Evolutionary conservation across 2,329 filamentous ascomycete genomes (phyloP).

Genomic region (Aspergillus bombycis): DNA sequence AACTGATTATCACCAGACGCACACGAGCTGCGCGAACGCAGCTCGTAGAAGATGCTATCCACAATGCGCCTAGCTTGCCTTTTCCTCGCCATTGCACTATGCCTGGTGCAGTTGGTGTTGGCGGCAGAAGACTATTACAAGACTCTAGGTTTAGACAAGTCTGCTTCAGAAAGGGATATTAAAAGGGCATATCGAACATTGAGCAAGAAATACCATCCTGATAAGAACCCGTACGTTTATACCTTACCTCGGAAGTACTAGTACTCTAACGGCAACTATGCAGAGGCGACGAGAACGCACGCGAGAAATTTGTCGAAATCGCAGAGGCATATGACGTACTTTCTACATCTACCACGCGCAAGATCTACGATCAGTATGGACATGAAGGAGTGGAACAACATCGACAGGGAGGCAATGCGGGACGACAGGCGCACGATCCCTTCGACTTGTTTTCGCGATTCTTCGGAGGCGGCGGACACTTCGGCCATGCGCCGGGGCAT

Average conservation of each 20-base stretch:
- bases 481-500: constrained; percentile 71
- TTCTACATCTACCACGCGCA: constrained; percentile 74
- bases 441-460: constrained; percentile 97
- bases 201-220: constrained; percentile 94
- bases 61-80: constrained; percentile 41
- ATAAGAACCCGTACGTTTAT: constrained; percentile 86
- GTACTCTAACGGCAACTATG: background rate
- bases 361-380: constrained; percentile 92
- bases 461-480: constrained; percentile 90
- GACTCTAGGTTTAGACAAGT: constrained; percentile 77
- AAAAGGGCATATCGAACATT: constrained; percentile 91
- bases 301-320: constrained; percentile 90
- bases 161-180: constrained; percentile 82
- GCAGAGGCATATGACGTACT: constrained; percentile 95
- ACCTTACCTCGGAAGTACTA: constrained; percentile 3
- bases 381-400: constrained; percentile 88
- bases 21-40: constrained; percentile 23
- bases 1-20: background rate
- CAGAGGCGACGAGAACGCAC: constrained; percentile 76
- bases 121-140: constrained; percentile 58
- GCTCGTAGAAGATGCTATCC: constrained; percentile 12
- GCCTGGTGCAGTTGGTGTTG: constrained; percentile 43
- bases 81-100: constrained; percentile 36
- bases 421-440: constrained; percentile 70
- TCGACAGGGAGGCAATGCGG: constrained; percentile 68